A percentile compares a stretch with the other conserved stretches of the same genome.
Evolutionary conservation across 2,329 filamentous ascomycete species (phyloP).

Genomic region (Biscogniauxia mediterranea): DNA sequence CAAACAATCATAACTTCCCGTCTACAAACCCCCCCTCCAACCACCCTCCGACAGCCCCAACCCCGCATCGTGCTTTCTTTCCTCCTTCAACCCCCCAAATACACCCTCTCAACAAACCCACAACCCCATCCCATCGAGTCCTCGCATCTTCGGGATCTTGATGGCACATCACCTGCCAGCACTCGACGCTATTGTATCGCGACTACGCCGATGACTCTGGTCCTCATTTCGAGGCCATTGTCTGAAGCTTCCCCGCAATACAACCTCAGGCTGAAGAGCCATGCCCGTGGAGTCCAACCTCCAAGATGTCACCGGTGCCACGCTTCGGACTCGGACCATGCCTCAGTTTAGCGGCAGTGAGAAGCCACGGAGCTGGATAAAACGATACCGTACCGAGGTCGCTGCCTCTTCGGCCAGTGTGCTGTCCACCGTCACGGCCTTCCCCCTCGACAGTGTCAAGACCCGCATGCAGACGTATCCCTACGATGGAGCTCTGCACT

Average conservation of each 20-base stretch:
- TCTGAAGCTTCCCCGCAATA: slow-evolving; percentile 44
- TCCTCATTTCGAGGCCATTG: slow-evolving; percentile 49
- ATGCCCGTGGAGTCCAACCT: slow-evolving; percentile 40
- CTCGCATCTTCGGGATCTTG: slow-evolving; percentile 38
- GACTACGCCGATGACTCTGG: slow-evolving; percentile 60
- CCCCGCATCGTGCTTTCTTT: slow-evolving; percentile 18
- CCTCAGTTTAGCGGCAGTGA: slow-evolving; percentile 36
- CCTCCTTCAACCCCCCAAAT: slow-evolving; percentile 1
- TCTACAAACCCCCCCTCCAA: slow-evolving; percentile 12
- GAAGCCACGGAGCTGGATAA: slow-evolving; percentile 54
- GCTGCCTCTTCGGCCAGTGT: slow-evolving; percentile 75
- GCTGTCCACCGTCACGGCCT: slow-evolving; percentile 76
- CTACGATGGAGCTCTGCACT: slow-evolving; percentile 71
- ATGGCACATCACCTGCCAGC: slow-evolving; percentile 54
- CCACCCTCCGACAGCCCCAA: slow-evolving; percentile 6
- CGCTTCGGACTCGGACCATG: slow-evolving; percentile 43
- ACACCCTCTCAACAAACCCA: not conserved
- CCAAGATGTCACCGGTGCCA: slow-evolving; percentile 44
- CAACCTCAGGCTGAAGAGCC: slow-evolving; percentile 34
- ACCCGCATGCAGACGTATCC: slow-evolving; percentile 87
- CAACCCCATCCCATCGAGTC: slow-evolving; percentile 22
- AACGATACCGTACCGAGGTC: slow-evolving; percentile 77
- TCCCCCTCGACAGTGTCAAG: slow-evolving; percentile 86
- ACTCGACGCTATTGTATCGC: slow-evolving; percentile 47
- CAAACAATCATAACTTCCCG: slow-evolving; percentile 4